These are phyloP conservation scores for Climacium dendroides DNA, from an alignment of 225 moss, liverwort and hornwort species.

Conservation along the genomic window DNA sequence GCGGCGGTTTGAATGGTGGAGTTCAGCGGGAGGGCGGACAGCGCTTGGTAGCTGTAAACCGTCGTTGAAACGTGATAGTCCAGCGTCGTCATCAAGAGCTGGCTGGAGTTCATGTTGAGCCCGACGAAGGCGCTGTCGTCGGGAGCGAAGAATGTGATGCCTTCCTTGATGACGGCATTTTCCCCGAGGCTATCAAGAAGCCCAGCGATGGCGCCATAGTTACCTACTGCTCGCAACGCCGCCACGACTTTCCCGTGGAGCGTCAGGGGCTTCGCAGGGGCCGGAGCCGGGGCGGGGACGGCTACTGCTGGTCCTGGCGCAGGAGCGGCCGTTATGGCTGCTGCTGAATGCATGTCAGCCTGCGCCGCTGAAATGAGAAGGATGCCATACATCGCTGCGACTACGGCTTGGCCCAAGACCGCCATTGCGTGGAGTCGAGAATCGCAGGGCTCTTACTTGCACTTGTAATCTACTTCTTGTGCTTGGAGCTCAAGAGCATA, in stretches of 20 bases:
- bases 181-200: slow-evolving; percentile 66
- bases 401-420: background rate
- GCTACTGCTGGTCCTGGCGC: background rate
- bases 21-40: slow-evolving; percentile 30
- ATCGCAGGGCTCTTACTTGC: background rate
- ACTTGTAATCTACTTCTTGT: background rate
- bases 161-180: slow-evolving; percentile 27
- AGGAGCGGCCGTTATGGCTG: background rate
- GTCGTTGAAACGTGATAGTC: slow-evolving; percentile 51
- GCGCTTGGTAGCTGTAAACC: slow-evolving; percentile 37
- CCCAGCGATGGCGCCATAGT: slow-evolving; percentile 65
- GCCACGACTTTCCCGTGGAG: slow-evolving; percentile 58
- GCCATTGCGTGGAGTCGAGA: background rate
- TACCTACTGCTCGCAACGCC: slow-evolving; percentile 52
- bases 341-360: background rate
- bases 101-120: slow-evolving; percentile 32
- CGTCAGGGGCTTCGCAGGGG: slow-evolving; percentile 14
- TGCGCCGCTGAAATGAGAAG: background rate
- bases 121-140: slow-evolving; percentile 54
- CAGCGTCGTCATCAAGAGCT: slow-evolving; percentile 16
- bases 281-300: slow-evolving; percentile 24
- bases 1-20: slow-evolving; percentile 41
- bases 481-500: background rate
- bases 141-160: slow-evolving; percentile 64
- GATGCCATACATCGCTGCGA: background rate